A percentile compares a stretch with the other conserved stretches of the same genome.
Evolutionary conservation across 345 rosid genomes (phyloP).

Genomic region (Lumnitzera racemosa): DNA sequence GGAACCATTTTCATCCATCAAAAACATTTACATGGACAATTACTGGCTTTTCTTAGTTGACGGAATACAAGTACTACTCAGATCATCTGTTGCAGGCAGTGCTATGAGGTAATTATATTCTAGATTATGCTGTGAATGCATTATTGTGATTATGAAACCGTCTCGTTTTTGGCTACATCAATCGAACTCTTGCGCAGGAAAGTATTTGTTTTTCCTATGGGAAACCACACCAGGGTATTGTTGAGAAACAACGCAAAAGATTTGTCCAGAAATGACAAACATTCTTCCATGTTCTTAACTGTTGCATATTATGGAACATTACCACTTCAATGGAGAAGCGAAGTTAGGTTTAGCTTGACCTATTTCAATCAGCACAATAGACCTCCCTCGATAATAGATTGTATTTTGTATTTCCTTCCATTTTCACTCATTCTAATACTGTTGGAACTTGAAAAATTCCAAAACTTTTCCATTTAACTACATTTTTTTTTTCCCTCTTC

Average conservation of each 20-base stretch:
- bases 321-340: conserved; percentile 46
- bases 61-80: conserved; percentile 31
- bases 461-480: too few species aligned
- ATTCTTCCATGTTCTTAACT: conserved; percentile 32
- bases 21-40: conserved; percentile 41
- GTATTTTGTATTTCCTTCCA: too few species aligned
- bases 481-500: too few species aligned
- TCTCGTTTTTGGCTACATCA: neutral
- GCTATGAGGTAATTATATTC: neutral
- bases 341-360: conserved; percentile 31
- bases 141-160: neutral
- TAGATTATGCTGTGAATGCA: neutral
- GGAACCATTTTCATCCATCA: conserved; percentile 15
- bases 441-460: too few species aligned
- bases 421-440: too few species aligned
- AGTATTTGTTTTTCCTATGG: conserved; percentile 38
- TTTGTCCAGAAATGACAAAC: conserved; percentile 14
- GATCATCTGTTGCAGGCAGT: conserved; percentile 16
- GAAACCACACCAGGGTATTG: conserved; percentile 12
- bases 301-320: conserved; percentile 36
- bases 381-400: conserved; percentile 23
- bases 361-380: conserved; percentile 30
- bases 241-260: too few species aligned
- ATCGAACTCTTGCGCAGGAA: conserved; percentile 23
- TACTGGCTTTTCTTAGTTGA: conserved; percentile 31